Evolutionary conservation across 2,329 filamentous ascomycete genomes (phyloP).

Genomic region (Stemphylium beticola): DNA sequence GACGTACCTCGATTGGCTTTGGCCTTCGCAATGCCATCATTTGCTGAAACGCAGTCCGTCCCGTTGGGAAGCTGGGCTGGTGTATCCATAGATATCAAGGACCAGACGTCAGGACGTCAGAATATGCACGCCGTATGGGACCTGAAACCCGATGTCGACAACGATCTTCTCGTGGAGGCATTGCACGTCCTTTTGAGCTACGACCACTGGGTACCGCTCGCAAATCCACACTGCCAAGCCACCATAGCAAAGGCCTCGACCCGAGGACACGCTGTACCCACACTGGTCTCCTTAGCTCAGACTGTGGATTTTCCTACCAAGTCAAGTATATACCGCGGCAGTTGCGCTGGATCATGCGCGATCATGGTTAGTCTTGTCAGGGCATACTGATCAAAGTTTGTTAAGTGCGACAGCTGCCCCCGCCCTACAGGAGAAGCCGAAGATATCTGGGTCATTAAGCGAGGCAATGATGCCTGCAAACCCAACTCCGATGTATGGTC

Average conservation of each 20-base stretch:
- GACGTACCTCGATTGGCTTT: not conserved
- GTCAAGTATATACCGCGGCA: not conserved
- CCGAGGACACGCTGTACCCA: conserved; percentile 23
- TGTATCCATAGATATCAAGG: conserved; percentile 13
- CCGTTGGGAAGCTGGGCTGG: conserved; percentile 16
- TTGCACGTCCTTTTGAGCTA: conserved; percentile 10
- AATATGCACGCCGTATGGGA: conserved; percentile 29
- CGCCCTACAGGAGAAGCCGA: conserved; percentile 18
- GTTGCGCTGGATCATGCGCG: too few relatives aligned
- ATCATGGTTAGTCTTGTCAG: not conserved
- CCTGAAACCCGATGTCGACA: conserved; percentile 33
- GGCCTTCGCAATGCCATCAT: conserved; percentile 25
- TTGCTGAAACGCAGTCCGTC: conserved; percentile 23
- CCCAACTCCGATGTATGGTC: conserved; percentile 18
- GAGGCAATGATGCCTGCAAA: conserved; percentile 16
- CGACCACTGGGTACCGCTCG: too few relatives aligned
- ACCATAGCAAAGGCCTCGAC: conserved; percentile 14
- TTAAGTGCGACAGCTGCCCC: conserved; percentile 13
- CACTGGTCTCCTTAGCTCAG: conserved; percentile 1
- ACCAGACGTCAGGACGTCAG: conserved; percentile 27
- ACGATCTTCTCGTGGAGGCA: conserved; percentile 26
- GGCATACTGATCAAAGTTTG: conserved; percentile 14
- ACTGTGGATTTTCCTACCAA: conserved; percentile 7
- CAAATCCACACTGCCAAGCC: conserved; percentile 1
- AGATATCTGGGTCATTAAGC: conserved; percentile 12